phyloP scores from a whole-genome alignment of 2,329 filamentous ascomycete species.

The Apiospora marii region DNA sequence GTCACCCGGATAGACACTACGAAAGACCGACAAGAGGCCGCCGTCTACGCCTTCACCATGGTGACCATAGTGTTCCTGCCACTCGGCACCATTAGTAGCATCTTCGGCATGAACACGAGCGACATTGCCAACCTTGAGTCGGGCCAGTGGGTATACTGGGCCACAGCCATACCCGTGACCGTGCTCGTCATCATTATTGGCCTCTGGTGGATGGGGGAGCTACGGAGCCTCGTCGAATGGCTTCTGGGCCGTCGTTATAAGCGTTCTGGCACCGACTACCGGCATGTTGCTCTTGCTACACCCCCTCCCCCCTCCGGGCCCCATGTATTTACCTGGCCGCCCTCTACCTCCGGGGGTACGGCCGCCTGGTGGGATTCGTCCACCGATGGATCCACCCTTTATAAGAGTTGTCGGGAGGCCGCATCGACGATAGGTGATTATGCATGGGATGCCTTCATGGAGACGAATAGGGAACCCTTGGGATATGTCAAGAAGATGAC shows the following conservation, averaged over 20 bases:
- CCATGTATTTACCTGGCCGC: too few species aligned
- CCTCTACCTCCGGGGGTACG: too few species aligned
- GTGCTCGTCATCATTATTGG: slow-evolving; percentile 40
- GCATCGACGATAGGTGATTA: too few species aligned
- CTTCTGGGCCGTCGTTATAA: not conserved
- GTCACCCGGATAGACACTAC: slow-evolving; percentile 24
- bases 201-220: slow-evolving; percentile 35
- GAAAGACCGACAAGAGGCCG: slow-evolving; percentile 35
- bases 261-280: too few species aligned
- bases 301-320: too few species aligned
- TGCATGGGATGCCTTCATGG: too few species aligned
- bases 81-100: slow-evolving; percentile 44
- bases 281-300: too few species aligned
- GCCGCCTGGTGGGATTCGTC: too few species aligned
- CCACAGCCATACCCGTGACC: slow-evolving; percentile 55
- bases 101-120: slow-evolving; percentile 60
- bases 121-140: slow-evolving; percentile 59
- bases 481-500: too few species aligned
- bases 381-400: too few species aligned
- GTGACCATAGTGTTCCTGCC: slow-evolving; percentile 51
- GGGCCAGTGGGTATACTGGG: slow-evolving; percentile 60
- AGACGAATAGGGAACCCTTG: too few species aligned
- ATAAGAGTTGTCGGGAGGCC: too few species aligned
- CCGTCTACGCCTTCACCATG: slow-evolving; percentile 47
- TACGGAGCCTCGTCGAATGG: not conserved